Evolutionary conservation across 2,329 filamentous ascomycete species (phyloP).

Genomic region (Colletotrichum shisoi): DNA sequence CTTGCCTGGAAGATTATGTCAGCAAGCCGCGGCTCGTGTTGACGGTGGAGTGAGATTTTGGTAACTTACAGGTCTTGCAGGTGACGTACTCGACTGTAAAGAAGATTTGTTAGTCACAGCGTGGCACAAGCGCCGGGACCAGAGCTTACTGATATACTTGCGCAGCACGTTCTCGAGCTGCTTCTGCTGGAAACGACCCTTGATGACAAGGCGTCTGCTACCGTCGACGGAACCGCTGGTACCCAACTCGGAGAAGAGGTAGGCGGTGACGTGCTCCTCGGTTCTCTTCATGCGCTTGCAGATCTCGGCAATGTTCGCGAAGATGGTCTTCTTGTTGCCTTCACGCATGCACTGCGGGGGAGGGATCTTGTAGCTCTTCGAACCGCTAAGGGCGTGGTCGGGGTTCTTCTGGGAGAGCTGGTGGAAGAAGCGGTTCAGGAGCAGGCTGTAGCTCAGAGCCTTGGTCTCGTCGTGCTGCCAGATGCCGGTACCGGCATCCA

Average conservation of each 20-base stretch:
- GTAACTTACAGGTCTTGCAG: constrained; percentile 86
- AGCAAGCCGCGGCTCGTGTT: background rate
- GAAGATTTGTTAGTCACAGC: constrained; percentile 44
- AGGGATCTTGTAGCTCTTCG: constrained; percentile 98
- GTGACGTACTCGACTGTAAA: constrained; percentile 90
- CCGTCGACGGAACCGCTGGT: constrained; percentile 96
- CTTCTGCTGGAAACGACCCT: constrained; percentile 99
- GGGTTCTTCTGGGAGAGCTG: constrained; percentile 96
- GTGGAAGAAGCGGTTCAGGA: constrained; percentile 92
- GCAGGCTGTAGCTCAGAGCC: constrained; percentile 81
- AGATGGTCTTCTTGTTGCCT: constrained; percentile 99
- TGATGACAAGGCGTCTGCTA: constrained; percentile 92
- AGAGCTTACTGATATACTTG: constrained; percentile 84
- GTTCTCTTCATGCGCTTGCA: constrained; percentile 99
- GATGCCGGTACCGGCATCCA: constrained; percentile 87
- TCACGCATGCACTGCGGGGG: constrained; percentile 98
- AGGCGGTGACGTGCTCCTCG: constrained; percentile 89
- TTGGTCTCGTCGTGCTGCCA: constrained; percentile 83
- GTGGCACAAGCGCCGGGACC: constrained; percentile 1
- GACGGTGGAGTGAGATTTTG: background rate
- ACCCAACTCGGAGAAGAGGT: constrained; percentile 93
- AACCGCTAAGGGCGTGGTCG: constrained; percentile 86
- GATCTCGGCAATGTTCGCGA: constrained; percentile 98
- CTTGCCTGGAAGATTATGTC: constrained; percentile 54
- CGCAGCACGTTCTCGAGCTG: constrained; percentile 97